Percentiles rank a stretch among this genome's conserved stretches.
Evolutionary conservation across 2,329 filamentous ascomycete species (phyloP).

Genomic region (Pseudogymnoascus sp.): DNA sequence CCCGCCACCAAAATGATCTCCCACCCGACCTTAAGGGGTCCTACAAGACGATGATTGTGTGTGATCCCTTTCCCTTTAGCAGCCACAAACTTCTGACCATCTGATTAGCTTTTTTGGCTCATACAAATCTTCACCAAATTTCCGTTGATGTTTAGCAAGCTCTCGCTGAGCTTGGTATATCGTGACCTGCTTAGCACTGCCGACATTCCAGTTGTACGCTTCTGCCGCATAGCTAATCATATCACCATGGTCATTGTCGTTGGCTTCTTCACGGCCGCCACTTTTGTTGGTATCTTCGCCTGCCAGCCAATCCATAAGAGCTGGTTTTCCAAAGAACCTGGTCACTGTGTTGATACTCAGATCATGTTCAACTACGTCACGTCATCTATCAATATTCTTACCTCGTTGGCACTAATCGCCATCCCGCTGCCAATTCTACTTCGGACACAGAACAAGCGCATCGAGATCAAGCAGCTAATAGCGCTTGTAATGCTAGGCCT

Average conservation of each 20-base stretch:
- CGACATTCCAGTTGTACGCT: slow-evolving; percentile 6
- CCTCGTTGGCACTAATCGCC: slow-evolving; percentile 12
- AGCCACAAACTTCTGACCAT: not conserved
- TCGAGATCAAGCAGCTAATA: slow-evolving; percentile 15
- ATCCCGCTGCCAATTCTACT: slow-evolving; percentile 14
- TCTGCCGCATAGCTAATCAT: slow-evolving; percentile 11
- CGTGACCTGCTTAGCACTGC: slow-evolving; percentile 9
- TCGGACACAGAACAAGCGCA: not conserved
- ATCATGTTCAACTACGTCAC: slow-evolving; percentile 13
- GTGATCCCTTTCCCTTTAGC: not conserved
- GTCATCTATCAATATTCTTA: slow-evolving; percentile 13
- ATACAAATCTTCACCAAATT: slow-evolving; percentile 16
- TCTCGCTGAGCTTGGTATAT: slow-evolving; percentile 14
- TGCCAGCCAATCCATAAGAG: slow-evolving; percentile 11
- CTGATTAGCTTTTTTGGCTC: slow-evolving; percentile 13
- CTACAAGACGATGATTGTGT: not conserved
- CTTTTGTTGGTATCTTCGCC: slow-evolving; percentile 11
- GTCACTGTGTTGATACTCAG: slow-evolving; percentile 13
- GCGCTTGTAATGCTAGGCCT: slow-evolving; percentile 15
- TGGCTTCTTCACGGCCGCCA: slow-evolving; percentile 8
- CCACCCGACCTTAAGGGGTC: not conserved
- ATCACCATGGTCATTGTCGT: slow-evolving; percentile 7
- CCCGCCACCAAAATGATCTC: not conserved
- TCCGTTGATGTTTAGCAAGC: slow-evolving; percentile 13
- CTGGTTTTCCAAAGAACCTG: not conserved